Conservation (phyloP, 306 rosid genomes). For the cucumber (Cucumis sativus) region Cucumber_9930_V3 NC_026657.2:32464001-32464500, state of each 20-base stretch:
- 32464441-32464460: not conserved
- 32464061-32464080: conserved; percentile 5
- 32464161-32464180: not conserved
- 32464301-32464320: conserved; percentile 2
- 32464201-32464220: conserved; percentile 4
- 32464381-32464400: not conserved
- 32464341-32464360: not conserved
- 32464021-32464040: no score
- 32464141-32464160: not conserved
- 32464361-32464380: not conserved
- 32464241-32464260: not conserved
- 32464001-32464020: not conserved
- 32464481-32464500: not conserved
- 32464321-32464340: not conserved
- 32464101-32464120: not conserved
- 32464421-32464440: not conserved
- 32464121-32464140: not conserved
- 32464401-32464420: not conserved
- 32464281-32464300: conserved; percentile 4
- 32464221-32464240: not conserved
- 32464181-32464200: not conserved
- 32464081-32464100: not conserved
- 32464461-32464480: not conserved
- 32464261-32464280: not conserved
- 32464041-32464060: not conserved